phyloP scores from a whole-genome alignment of 2,329 filamentous ascomycete genomes.

The Sporothrix curviconia region DNA sequence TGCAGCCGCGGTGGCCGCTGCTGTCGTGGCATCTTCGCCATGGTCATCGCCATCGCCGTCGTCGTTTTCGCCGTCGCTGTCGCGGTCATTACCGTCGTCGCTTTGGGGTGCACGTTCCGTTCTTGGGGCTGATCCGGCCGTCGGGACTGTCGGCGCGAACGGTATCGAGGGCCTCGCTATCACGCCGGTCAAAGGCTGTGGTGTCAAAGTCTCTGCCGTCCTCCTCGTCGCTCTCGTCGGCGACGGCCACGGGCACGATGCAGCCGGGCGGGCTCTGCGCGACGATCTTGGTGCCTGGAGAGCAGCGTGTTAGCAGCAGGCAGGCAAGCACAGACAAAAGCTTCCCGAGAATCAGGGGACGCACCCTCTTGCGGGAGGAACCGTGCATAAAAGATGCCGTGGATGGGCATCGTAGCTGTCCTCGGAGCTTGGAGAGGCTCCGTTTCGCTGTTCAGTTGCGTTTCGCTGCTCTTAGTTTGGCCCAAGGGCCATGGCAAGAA shows the following conservation, averaged over 20 bases:
- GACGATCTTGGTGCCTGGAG: conserved; percentile 53
- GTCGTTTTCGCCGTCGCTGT: neutral
- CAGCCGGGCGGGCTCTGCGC: conserved; percentile 57
- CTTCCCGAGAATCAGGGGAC: too few relatives aligned
- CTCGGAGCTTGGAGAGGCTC: too few relatives aligned
- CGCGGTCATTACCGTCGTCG: neutral
- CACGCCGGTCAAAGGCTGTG: neutral
- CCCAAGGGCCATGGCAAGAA: neutral
- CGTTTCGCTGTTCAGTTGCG: too few relatives aligned
- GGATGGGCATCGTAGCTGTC: conserved; percentile 47
- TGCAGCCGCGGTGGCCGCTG: neutral
- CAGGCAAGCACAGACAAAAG: too few relatives aligned
- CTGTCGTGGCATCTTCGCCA: neutral
- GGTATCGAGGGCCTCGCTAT: neutral
- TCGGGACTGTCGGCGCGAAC: too few relatives aligned
- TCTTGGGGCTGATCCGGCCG: too few relatives aligned
- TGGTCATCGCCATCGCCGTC: neutral
- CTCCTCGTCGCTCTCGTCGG: conserved; percentile 15
- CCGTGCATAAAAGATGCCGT: conserved; percentile 64
- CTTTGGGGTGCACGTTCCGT: neutral
- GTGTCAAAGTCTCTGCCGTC: neutral
- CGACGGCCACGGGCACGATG: conserved; percentile 40
- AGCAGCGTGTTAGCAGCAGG: neutral
- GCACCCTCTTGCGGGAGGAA: conserved; percentile 61
- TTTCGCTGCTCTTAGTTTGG: neutral